Evolutionary conservation across 1,284 basidiomycete genomes (phyloP), one percentile per base, ranked within the genome.

Genomic region (Thecaphora thlaspeos): DNA sequence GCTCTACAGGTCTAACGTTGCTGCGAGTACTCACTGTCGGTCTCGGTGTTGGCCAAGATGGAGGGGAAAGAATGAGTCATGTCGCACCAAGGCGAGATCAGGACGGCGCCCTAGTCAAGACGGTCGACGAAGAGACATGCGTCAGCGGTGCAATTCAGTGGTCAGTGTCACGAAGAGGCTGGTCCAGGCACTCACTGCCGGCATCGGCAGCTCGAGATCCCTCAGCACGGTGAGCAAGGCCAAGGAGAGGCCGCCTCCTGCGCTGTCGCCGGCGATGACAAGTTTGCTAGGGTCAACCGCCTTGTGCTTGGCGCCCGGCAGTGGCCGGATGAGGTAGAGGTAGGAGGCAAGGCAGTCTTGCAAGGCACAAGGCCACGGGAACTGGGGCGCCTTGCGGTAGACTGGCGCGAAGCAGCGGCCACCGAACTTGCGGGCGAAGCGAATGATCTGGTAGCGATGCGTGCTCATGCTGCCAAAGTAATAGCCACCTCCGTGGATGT

Each of bases 31-130:
- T 62, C 68, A 88, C 90, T 51, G 88, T 76, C 75, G 9, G 68
- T 93, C 7, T 84, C 83, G 0, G 90, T 91, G 76, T 97, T 96
- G 43, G 83, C 81, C 70, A 90, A 83, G 41, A 95, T 84, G 55
- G 89, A 92, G 0, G 90, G 90, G 77, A 97, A 97, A 0, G 89
- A 92, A 77, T 98, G 94, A 0, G 91, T 93, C 44, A 97, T 79
- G 78, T 97, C 93, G 76, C 88, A 89, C 90, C 90, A 94, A 64
- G 73, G 76, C 21, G 67, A 73, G 39, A 78, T 65, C 34, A 78
- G 61, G 46, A 71, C 66, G 10, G 58, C 70, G 4, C 71, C 71
- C 46, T 48, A 9, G 17, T 4, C 26, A 37, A n/a, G n/a, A n/a
- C n/a, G n/a, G n/a, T n/a, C 8, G 28, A 41, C 21, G 14, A 23